Percentiles rank a stretch among this genome's conserved stretches.
phyloP scores from a whole-genome alignment of 2,329 filamentous ascomycete genomes.

The Rugonectria rugulosa region DNA sequence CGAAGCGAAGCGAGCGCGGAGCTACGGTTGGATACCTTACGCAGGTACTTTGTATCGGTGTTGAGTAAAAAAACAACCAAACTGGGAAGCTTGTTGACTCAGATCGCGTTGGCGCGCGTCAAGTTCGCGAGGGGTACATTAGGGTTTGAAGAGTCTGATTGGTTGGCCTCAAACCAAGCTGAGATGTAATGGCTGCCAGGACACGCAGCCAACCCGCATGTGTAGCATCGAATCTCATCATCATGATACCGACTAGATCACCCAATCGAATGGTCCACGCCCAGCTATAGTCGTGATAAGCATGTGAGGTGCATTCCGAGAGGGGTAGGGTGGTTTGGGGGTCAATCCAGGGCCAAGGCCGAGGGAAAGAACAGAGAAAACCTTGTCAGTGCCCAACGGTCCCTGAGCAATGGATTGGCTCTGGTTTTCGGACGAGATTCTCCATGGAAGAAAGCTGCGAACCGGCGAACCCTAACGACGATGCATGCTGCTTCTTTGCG shows the following conservation, averaged over 20 bases:
- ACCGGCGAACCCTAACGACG: slow-evolving; percentile 23
- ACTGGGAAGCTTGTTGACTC: slow-evolving; percentile 16
- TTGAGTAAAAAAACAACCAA: slow-evolving; percentile 26
- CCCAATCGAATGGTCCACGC: slow-evolving; percentile 25
- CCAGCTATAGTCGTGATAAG: slow-evolving; percentile 28
- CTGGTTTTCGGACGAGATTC: slow-evolving; percentile 19
- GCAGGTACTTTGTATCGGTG: not conserved
- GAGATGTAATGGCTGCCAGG: slow-evolving; percentile 28
- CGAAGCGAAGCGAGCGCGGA: slow-evolving; percentile 10
- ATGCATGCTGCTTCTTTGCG: slow-evolving; percentile 8
- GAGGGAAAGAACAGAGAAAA: not conserved
- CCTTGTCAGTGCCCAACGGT: slow-evolving; percentile 10
- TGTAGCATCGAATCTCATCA: slow-evolving; percentile 31
- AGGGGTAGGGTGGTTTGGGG: not conserved
- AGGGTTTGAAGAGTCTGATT: slow-evolving; percentile 28
- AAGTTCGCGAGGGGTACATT: slow-evolving; percentile 19
- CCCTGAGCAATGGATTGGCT: slow-evolving; percentile 24
- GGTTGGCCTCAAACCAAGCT: slow-evolving; percentile 17
- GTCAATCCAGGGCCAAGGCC: slow-evolving; percentile 11
- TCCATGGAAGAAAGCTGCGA: slow-evolving; percentile 23
- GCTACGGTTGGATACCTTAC: not conserved
- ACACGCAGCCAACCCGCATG: slow-evolving; percentile 31
- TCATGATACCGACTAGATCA: slow-evolving; percentile 24
- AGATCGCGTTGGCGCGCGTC: slow-evolving; percentile 30
- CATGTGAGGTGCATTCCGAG: slow-evolving; percentile 8